A percentile compares a stretch with the other conserved stretches of the same genome.
phyloP scores from a whole-genome alignment of 2,329 filamentous ascomycete genomes.

The Aspergillus niger region DNA sequence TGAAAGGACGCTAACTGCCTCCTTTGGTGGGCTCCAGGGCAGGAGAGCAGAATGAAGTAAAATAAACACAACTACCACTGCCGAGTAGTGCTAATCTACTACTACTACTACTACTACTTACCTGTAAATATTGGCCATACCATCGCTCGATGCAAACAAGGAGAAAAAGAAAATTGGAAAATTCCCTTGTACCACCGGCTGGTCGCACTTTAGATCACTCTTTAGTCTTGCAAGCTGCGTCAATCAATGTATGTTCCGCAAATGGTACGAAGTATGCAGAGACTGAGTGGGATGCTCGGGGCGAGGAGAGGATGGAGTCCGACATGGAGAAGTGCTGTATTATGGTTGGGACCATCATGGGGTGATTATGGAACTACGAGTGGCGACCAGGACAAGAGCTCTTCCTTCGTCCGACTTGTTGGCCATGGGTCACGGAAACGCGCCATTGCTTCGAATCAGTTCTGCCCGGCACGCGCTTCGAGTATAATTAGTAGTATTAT shows the following conservation, averaged over 20 bases:
- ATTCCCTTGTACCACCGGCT: background rate
- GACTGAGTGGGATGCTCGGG: background rate
- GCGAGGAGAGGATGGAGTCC: background rate
- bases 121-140: background rate
- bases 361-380: background rate
- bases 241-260: slow-evolving; percentile 6
- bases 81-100: background rate
- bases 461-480: background rate
- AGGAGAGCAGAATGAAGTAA: background rate
- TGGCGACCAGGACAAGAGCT: background rate
- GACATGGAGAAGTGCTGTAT: background rate
- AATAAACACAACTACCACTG: background rate
- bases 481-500: background rate
- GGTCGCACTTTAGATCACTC: background rate
- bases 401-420: background rate
- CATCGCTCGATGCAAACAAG: background rate
- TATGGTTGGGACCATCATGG: background rate
- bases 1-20: slow-evolving; percentile 9
- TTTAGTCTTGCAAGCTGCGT: background rate
- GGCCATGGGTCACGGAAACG: slow-evolving; percentile 1
- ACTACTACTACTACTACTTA: background rate
- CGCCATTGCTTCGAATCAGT: slow-evolving; percentile 2
- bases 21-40: background rate
- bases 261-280: background rate
- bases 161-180: background rate